Percentiles rank a stretch among this genome's conserved stretches.
Conservation (phyloP, 1,284 basidiomycete species). For the Gomphus sp. region DNA sequence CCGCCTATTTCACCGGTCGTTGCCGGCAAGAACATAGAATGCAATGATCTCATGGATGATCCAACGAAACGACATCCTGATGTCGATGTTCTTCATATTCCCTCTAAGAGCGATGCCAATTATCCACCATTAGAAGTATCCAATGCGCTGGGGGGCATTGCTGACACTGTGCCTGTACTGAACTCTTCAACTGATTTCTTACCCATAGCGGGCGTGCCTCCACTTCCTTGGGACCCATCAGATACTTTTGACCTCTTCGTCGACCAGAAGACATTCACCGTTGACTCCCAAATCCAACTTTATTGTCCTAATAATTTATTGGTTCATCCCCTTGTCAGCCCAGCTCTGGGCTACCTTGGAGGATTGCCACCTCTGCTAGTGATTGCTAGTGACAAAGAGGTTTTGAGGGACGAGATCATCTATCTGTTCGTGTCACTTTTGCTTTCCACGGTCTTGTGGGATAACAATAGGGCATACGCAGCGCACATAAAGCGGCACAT, state of each 20-base stretch:
- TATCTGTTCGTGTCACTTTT: constrained; percentile 53
- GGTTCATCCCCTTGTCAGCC: constrained; percentile 80
- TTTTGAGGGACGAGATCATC: constrained; percentile 87
- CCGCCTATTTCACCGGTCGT: neutral
- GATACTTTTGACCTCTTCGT: constrained; percentile 11
- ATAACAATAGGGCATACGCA: constrained; percentile 22
- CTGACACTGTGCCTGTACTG: neutral
- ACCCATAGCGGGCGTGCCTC: constrained; percentile 1
- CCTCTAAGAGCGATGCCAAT: neutral
- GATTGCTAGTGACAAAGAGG: constrained; percentile 86
- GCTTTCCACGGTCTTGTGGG: neutral
- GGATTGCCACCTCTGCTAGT: constrained; percentile 85
- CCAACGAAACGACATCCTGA: neutral
- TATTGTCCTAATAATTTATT: constrained; percentile 85
- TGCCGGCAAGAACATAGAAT: neutral
- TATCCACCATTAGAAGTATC: neutral
- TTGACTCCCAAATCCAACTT: constrained; percentile 75
- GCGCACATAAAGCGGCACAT: constrained; percentile 88
- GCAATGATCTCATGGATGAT: neutral
- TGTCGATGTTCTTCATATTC: no score
- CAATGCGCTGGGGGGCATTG: neutral
- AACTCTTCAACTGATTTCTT: neutral
- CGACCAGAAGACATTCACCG: constrained; percentile 42
- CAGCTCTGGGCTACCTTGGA: constrained; percentile 77
- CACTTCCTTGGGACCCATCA: constrained; percentile 1